Conservation (phyloP, 2,329 filamentous ascomycete species). For the Alternaria atra region DNA sequence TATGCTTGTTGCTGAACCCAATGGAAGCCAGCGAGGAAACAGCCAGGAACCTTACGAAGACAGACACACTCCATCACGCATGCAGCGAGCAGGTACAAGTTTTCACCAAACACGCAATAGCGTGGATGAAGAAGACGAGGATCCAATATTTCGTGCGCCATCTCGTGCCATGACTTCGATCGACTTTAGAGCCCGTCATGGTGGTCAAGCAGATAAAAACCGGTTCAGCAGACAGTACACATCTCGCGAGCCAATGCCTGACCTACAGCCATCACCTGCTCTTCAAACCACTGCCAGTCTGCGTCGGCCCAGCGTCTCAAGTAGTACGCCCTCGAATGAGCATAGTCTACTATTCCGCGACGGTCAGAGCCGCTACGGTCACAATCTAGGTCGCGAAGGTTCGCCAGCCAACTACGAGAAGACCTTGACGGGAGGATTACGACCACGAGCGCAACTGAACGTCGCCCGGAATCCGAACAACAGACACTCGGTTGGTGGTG, state of each 20-base stretch:
- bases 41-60: conserved; percentile 40
- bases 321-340: conserved; percentile 31
- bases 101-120: conserved; percentile 49
- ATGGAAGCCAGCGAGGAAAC: conserved; percentile 38
- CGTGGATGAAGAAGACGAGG: conserved; percentile 47
- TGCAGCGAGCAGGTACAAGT: conserved; percentile 51
- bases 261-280: conserved; percentile 43
- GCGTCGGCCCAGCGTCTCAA: conserved; percentile 43
- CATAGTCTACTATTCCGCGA: conserved; percentile 42
- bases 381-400: conserved; percentile 34
- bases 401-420: conserved; percentile 45
- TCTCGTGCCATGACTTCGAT: conserved; percentile 57
- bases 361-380: conserved; percentile 36
- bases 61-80: conserved; percentile 36
- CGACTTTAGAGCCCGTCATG: conserved; percentile 50
- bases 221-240: conserved; percentile 46
- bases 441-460: conserved; percentile 37
- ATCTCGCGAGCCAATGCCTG: conserved; percentile 49
- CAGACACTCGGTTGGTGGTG: conserved; percentile 41
- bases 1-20: conserved; percentile 29
- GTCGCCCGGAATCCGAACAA: conserved; percentile 38
- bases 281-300: conserved; percentile 38
- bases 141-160: conserved; percentile 54
- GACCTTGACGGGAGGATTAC: conserved; percentile 32
- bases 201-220: conserved; percentile 29